These are phyloP conservation scores for Gomphus bonarii DNA, from an alignment of 1,284 basidiomycete species.

Conservation along the genomic window DNA sequence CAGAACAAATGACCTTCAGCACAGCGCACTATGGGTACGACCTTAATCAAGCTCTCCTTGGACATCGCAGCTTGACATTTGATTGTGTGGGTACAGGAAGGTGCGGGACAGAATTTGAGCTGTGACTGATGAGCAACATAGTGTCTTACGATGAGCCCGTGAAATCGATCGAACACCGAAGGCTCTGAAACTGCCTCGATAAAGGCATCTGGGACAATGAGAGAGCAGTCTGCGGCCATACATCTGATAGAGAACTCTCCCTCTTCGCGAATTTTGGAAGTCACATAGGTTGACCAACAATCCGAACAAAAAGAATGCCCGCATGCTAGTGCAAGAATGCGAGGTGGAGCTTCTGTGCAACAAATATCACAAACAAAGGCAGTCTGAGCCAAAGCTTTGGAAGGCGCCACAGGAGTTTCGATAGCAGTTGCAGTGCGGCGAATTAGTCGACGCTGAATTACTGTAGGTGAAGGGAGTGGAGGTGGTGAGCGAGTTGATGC, in stretches of 20 bases:
- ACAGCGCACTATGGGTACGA: conserved; percentile 88
- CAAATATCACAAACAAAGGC: conserved; percentile 84
- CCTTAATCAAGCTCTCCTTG: conserved; percentile 61
- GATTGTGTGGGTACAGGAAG: conserved; percentile 79
- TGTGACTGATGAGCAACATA: conserved; percentile 81
- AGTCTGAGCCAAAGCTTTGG: neutral
- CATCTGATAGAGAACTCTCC: conserved; percentile 85
- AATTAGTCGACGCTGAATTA: conserved; percentile 23
- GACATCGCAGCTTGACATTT: conserved; percentile 73
- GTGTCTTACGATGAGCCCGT: conserved; percentile 80
- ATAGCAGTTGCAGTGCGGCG: conserved; percentile 28
- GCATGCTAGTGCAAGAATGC: conserved; percentile 60
- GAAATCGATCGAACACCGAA: conserved; percentile 57
- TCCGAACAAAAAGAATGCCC: conserved; percentile 75
- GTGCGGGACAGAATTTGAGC: conserved; percentile 90
- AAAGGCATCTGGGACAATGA: conserved; percentile 64
- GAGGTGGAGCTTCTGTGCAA: conserved; percentile 67
- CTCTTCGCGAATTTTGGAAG: conserved; percentile 83
- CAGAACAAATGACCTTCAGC: conserved; percentile 70
- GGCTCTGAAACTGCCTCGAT: conserved; percentile 36
- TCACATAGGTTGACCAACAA: conserved; percentile 84
- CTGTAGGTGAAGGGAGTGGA: conserved; percentile 22
- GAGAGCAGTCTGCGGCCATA: conserved; percentile 85
- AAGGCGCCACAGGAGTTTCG: neutral
- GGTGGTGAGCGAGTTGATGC: conserved; percentile 21